Conservation (phyloP, 2,329 filamentous ascomycete genomes). For the Penicillium sp. region DNA sequence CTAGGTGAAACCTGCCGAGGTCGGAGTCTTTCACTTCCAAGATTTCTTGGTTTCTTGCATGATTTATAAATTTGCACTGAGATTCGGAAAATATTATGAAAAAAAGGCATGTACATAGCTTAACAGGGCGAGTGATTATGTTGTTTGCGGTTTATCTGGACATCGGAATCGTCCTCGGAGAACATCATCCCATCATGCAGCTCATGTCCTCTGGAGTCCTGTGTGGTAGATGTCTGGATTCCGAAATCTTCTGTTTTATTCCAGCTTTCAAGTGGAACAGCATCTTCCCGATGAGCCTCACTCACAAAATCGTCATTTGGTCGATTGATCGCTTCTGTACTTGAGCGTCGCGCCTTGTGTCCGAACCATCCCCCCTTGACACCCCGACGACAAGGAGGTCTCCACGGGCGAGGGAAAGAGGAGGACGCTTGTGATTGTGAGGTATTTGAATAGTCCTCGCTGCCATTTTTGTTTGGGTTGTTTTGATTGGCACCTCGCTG, state of each 20-base stretch:
- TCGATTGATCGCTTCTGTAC: constrained; percentile 22
- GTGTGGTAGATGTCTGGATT: constrained; percentile 6
- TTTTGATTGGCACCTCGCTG: constrained; percentile 11
- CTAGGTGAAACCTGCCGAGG: too few relatives aligned
- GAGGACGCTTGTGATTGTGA: constrained; percentile 25
- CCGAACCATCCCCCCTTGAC: neutral
- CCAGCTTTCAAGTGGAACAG: constrained; percentile 16
- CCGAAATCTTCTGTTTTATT: neutral
- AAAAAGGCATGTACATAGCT: too few relatives aligned
- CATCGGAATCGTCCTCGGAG: too few relatives aligned
- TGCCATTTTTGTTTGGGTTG: constrained; percentile 21
- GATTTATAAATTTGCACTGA: too few relatives aligned
- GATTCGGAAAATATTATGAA: too few relatives aligned
- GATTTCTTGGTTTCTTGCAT: too few relatives aligned
- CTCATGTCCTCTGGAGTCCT: constrained; percentile 1
- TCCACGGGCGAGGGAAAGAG: constrained; percentile 14
- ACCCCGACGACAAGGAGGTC: constrained; percentile 8
- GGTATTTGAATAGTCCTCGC: constrained; percentile 13
- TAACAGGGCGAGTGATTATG: too few relatives aligned
- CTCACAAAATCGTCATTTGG: constrained; percentile 9
- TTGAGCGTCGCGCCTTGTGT: constrained; percentile 11
- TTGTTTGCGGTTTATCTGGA: too few relatives aligned
- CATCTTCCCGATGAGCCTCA: constrained; percentile 10
- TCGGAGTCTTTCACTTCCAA: too few relatives aligned
- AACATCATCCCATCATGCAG: neutral